Percentiles rank a stretch among this genome's conserved stretches.
Conservation (phyloP, 2,329 filamentous ascomycete genomes). For the Dryadomyces quercivorus region DNA sequence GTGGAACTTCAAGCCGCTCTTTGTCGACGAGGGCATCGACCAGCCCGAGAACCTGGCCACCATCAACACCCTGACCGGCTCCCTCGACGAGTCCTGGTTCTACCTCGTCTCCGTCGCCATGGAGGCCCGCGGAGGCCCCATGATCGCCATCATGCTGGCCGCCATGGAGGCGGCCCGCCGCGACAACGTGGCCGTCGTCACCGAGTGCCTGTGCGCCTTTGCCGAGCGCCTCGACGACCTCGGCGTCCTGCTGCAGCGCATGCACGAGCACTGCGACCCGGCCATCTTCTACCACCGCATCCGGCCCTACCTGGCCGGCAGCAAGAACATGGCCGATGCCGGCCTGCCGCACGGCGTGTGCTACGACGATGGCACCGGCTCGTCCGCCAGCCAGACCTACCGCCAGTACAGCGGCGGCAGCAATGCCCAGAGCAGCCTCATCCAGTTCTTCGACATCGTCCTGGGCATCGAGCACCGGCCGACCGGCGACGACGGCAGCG, state of each 20-base stretch:
- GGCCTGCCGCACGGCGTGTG: conserved; percentile 78
- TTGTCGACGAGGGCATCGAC: conserved; percentile 69
- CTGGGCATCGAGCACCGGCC: conserved; percentile 83
- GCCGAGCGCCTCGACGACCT: conserved; percentile 84
- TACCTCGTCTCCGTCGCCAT: conserved; percentile 94
- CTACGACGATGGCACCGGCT: conserved; percentile 69
- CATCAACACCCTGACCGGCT: conserved; percentile 83
- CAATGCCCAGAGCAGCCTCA: conserved; percentile 92
- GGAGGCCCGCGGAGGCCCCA: conserved; percentile 78
- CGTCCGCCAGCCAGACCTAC: conserved; percentile 38
- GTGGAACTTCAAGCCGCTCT: conserved; percentile 95
- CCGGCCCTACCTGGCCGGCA: conserved; percentile 87
- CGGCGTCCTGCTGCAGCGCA: conserved; percentile 63
- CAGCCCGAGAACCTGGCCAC: conserved; percentile 79
- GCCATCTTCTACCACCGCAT: conserved; percentile 93
- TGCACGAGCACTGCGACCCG: conserved; percentile 94
- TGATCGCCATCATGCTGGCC: conserved; percentile 77
- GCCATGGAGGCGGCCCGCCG: conserved; percentile 71
- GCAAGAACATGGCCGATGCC: conserved; percentile 93
- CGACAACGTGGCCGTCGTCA: conserved; percentile 59
- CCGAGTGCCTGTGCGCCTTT: conserved; percentile 64
- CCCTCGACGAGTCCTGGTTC: conserved; percentile 96
- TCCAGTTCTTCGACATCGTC: conserved; percentile 93
- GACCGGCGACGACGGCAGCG: conserved; percentile 47
- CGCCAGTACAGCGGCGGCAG: conserved; percentile 86